Conservation (phyloP, 2,329 filamentous ascomycete genomes). For the Coniochaeta ligniaria region DNA sequence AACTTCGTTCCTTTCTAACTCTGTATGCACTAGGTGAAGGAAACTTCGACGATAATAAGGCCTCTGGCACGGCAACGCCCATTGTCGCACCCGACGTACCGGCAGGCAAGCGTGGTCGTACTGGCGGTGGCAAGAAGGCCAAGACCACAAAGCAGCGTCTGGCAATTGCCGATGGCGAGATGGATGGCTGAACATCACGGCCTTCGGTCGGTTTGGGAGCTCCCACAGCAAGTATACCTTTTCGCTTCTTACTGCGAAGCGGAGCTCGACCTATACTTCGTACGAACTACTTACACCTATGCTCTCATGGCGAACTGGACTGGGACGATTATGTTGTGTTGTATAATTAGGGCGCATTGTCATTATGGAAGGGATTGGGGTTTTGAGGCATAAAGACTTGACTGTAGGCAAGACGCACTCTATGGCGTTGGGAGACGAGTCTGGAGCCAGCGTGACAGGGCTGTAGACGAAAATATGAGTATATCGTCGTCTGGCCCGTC, state of each 20-base stretch:
- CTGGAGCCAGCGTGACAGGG: neutral
- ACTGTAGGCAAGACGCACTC: neutral
- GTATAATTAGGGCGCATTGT: neutral
- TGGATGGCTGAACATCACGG: constrained; percentile 20
- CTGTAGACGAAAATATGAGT: neutral
- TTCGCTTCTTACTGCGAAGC: neutral
- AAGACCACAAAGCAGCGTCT: constrained; percentile 64
- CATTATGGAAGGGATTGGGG: neutral
- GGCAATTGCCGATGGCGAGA: constrained; percentile 57
- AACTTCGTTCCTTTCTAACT: constrained; percentile 12
- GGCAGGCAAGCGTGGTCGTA: constrained; percentile 49
- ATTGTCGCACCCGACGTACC: constrained; percentile 40
- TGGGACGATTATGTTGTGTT: neutral
- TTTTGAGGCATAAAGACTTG: neutral
- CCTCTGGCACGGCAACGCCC: constrained; percentile 80
- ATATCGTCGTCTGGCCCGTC: neutral
- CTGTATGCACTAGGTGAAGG: constrained; percentile 65
- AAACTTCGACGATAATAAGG: constrained; percentile 88
- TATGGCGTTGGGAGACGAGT: neutral
- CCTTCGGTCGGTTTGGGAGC: neutral
- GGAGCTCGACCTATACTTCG: neutral
- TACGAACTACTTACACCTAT: neutral
- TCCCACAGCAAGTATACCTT: neutral
- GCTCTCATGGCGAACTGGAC: neutral
- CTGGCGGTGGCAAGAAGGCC: constrained; percentile 52